phyloP scores from a whole-genome alignment of 148 eudicot genomes.

The Silene conica region DNA sequence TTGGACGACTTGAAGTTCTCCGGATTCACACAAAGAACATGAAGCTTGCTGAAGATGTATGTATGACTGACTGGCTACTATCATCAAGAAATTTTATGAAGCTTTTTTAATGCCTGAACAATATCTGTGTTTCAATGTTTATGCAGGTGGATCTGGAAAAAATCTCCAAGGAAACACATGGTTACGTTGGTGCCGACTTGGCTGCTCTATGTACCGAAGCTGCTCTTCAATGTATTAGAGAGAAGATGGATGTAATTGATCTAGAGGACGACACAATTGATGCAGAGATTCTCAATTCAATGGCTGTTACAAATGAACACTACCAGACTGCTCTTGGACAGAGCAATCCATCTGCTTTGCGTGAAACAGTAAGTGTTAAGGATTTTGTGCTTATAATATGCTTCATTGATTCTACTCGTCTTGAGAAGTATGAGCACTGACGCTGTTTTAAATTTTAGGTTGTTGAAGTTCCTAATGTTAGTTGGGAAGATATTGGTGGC shows the following conservation, averaged over 20 bases:
- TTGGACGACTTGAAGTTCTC: slow-evolving; percentile 82
- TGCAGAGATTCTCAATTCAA: slow-evolving; percentile 84
- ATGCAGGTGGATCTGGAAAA: slow-evolving; percentile 75
- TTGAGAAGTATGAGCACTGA: neutral
- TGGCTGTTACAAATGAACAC: slow-evolving; percentile 88
- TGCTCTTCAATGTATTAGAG: slow-evolving; percentile 87
- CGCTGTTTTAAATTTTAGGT: slow-evolving; percentile 31
- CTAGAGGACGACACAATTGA: slow-evolving; percentile 81
- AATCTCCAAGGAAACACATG: slow-evolving; percentile 79
- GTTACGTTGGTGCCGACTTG: slow-evolving; percentile 82
- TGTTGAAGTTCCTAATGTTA: slow-evolving; percentile 80
- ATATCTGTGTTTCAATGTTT: neutral
- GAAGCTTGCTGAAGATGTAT: slow-evolving; percentile 86
- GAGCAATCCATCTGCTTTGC: slow-evolving; percentile 89
- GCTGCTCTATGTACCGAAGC: slow-evolving; percentile 91
- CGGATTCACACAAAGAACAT: slow-evolving; percentile 90
- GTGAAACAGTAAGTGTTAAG: slow-evolving; percentile 65
- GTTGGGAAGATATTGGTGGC: slow-evolving; percentile 84
- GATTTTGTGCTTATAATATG: neutral
- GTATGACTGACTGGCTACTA: slow-evolving; percentile 5
- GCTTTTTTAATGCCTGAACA: neutral
- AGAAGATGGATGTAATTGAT: slow-evolving; percentile 94
- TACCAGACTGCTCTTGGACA: slow-evolving; percentile 82
- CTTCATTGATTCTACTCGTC: neutral
- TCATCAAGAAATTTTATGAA: no score